A percentile compares a stretch with the other conserved stretches of the same genome.
Conservation (phyloP, 1,284 basidiomycete genomes). For the Marasmius oreades region DNA sequence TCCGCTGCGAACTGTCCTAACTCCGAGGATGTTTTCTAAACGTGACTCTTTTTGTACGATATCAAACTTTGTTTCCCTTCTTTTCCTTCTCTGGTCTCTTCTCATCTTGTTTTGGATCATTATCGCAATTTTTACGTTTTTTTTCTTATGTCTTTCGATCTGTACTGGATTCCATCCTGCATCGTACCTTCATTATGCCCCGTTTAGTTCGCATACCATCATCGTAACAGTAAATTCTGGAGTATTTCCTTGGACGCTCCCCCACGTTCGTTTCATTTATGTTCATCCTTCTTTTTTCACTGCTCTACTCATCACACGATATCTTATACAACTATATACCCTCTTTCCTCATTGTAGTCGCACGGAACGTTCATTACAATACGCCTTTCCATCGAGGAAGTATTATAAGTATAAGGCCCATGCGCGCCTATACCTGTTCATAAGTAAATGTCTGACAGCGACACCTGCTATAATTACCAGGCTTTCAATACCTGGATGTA, state of each 20-base stretch:
- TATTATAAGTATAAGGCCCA: no score
- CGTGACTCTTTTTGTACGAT: no score
- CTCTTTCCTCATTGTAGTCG: not conserved
- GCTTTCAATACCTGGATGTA: no score
- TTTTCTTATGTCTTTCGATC: conserved; percentile 3
- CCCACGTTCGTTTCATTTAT: not conserved
- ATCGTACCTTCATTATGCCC: not conserved
- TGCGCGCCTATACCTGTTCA: no score
- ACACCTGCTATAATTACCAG: no score
- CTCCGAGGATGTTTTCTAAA: conserved; percentile 74
- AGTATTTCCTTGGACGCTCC: not conserved
- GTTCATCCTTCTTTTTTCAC: not conserved
- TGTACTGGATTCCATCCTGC: not conserved
- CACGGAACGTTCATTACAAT: not conserved
- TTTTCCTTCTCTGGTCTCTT: not conserved
- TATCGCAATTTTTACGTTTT: not conserved
- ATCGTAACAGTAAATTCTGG: not conserved
- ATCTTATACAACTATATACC: not conserved
- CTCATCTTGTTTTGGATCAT: not conserved
- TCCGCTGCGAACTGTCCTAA: conserved; percentile 69
- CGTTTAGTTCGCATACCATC: not conserved
- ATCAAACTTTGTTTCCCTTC: not conserved
- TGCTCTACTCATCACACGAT: not conserved
- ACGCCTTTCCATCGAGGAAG: not conserved
- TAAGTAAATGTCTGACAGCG: no score